Evolutionary conservation across 495 filamentous ascomycete genomes (phyloP).

Genomic region (Xylaria nigripes): DNA sequence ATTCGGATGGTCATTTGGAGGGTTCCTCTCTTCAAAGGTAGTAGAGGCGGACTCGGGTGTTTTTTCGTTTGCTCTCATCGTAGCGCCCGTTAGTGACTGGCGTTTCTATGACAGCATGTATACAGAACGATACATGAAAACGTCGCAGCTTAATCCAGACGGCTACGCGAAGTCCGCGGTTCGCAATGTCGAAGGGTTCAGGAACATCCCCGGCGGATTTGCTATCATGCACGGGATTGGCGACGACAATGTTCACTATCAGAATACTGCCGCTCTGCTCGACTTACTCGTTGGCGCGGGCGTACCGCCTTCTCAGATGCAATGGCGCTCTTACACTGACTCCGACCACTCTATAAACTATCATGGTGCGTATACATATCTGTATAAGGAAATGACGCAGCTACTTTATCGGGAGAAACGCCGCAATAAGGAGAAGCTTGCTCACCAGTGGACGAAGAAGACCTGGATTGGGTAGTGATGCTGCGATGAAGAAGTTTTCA

Average conservation of each 20-base stretch:
- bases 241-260: constrained; percentile 56
- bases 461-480: too few species aligned
- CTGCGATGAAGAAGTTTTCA: too few species aligned
- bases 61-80: constrained; percentile 45
- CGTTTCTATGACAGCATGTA: constrained; percentile 57
- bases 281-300: constrained; percentile 43
- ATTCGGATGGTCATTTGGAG: constrained; percentile 54
- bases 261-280: constrained; percentile 44
- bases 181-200: constrained; percentile 38
- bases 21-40: constrained; percentile 49
- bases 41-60: constrained; percentile 43
- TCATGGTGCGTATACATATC: constrained; percentile 30
- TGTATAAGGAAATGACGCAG: constrained; percentile 45
- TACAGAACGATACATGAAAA: constrained; percentile 59
- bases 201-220: constrained; percentile 43
- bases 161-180: constrained; percentile 45
- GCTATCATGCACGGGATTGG: constrained; percentile 49
- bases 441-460: too few species aligned
- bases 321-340: constrained; percentile 47
- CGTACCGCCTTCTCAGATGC: constrained; percentile 45
- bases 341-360: constrained; percentile 43
- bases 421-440: constrained; percentile 19
- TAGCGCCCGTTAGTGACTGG: constrained; percentile 52
- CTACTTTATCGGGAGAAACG: constrained; percentile 42
- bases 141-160: constrained; percentile 34